Conservation (phyloP, 2,329 filamentous ascomycete species). For the Cadophora gregata region DNA sequence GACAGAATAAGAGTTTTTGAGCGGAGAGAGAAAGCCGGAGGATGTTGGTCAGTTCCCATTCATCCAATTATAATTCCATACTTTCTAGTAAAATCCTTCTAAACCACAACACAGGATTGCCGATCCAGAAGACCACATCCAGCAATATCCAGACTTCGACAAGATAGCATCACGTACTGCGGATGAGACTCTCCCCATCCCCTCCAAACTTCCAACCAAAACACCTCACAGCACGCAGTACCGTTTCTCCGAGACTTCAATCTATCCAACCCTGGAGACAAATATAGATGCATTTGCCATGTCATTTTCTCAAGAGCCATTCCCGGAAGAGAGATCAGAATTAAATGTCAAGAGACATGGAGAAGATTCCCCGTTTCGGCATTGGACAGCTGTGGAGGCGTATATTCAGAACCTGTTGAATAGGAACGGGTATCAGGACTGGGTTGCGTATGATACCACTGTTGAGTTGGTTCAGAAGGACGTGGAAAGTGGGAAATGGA, state of each 20-base stretch:
- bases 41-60: constrained; percentile 59
- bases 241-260: constrained; percentile 61
- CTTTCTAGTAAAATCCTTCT: not conserved
- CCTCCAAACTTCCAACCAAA: constrained; percentile 53
- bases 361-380: constrained; percentile 63
- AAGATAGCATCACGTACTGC: constrained; percentile 55
- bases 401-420: constrained; percentile 60
- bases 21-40: constrained; percentile 62
- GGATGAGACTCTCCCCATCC: constrained; percentile 55
- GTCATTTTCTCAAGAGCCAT: constrained; percentile 63
- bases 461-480: constrained; percentile 64
- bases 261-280: constrained; percentile 69
- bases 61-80: not conserved
- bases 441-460: constrained; percentile 62
- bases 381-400: constrained; percentile 60
- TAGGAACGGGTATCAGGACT: constrained; percentile 58
- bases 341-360: constrained; percentile 57
- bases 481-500: constrained; percentile 54
- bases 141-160: constrained; percentile 51
- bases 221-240: constrained; percentile 50
- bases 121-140: constrained; percentile 46
- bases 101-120: constrained; percentile 48
- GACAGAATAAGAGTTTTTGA: constrained; percentile 67
- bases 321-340: constrained; percentile 52
- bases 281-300: constrained; percentile 66